phyloP scores from a whole-genome alignment of 768 basidiomycete species.

The Hirschioporus abietinus region DNA sequence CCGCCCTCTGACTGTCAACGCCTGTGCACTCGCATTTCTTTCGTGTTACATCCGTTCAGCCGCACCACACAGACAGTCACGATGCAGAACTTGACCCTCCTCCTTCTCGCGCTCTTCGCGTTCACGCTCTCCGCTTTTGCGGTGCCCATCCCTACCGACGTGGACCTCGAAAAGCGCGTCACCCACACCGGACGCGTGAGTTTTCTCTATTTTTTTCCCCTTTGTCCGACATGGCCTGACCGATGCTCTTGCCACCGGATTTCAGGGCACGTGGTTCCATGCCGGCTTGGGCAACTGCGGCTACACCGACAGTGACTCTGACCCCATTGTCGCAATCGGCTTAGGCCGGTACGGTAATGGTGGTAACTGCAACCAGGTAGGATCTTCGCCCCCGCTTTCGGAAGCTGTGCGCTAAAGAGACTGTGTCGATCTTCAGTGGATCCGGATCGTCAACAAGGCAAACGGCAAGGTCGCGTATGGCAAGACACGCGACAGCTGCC shows the following conservation, averaged over 20 bases:
- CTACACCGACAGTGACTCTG: slow-evolving; percentile 36
- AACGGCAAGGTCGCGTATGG: slow-evolving; percentile 48
- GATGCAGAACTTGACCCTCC: slow-evolving; percentile 36
- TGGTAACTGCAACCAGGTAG: slow-evolving; percentile 55
- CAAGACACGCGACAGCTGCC: slow-evolving; percentile 53
- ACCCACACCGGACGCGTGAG: slow-evolving; percentile 55
- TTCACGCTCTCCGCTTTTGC: slow-evolving; percentile 42
- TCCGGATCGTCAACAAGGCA: slow-evolving; percentile 53
- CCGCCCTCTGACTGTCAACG: background rate
- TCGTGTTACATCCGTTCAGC: background rate
- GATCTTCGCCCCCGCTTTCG: slow-evolving; percentile 15
- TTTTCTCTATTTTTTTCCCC: slow-evolving; percentile 12
- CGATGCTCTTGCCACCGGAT: background rate
- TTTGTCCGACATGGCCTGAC: slow-evolving; percentile 1
- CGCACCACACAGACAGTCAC: slow-evolving; percentile 4
- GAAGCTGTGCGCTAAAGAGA: background rate
- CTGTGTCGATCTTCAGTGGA: slow-evolving; percentile 36
- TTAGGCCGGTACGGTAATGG: slow-evolving; percentile 47
- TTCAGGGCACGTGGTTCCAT: slow-evolving; percentile 66
- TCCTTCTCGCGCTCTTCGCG: slow-evolving; percentile 39
- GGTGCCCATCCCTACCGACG: slow-evolving; percentile 27
- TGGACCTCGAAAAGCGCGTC: slow-evolving; percentile 43
- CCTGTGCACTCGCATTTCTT: background rate
- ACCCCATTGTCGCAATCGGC: slow-evolving; percentile 60
- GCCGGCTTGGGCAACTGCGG: slow-evolving; percentile 58